Evolutionary conservation across 768 basidiomycete species (phyloP), one percentile per base, ranked within the genome.

Genomic region (Mycena epipterygia): DNA sequence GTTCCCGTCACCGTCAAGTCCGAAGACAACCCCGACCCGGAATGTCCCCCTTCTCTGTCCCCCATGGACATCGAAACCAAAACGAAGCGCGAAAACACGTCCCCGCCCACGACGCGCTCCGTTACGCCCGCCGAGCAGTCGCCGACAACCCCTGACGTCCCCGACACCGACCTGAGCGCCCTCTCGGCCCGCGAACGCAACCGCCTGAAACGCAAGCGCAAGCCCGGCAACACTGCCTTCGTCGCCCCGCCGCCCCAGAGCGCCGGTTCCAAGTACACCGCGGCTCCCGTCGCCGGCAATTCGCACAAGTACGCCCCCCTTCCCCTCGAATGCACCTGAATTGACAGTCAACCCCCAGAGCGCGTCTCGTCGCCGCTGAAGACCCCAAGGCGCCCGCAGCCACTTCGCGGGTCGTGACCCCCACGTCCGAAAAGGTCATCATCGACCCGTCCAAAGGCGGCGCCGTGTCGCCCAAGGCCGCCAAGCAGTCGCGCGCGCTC

Each of bases 141-240:
- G 0, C 89, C 91, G 0, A 81, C 89, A 12, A 83, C 86, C 19
- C 84, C 89, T 0, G 78, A 83, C 37, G 72, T 77, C 60, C 79
- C 84, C 27, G 88, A 90, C 48, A 70, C 82, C 16, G 90, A 91
- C 71, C 70, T 84, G 5, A 82, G 76, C 48, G 88, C 87, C 8
- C 83, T 99, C 51, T 98, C 96, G 35, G 95, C 96, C 14, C 90
- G 98, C 62, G 97, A 99, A 81, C 90, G 94, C 35, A 98, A 98
- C 78, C 89, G 97, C 53, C 84, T 99, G 35, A 99, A 99, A 80
- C 89, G 98, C 32, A 99, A 99, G 78, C 93, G 97, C 64, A 98
- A 97, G 76, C 87, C 88, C 5, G 96, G 95, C 5, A 94, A 93
- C 76, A 84, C 91, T 35, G 94, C 93, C 1, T 95, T 95, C 74